A percentile compares a stretch with the other conserved stretches of the same genome.
Conservation (phyloP, 2,329 filamentous ascomycete species). For the Penicillium sp. region DNA sequence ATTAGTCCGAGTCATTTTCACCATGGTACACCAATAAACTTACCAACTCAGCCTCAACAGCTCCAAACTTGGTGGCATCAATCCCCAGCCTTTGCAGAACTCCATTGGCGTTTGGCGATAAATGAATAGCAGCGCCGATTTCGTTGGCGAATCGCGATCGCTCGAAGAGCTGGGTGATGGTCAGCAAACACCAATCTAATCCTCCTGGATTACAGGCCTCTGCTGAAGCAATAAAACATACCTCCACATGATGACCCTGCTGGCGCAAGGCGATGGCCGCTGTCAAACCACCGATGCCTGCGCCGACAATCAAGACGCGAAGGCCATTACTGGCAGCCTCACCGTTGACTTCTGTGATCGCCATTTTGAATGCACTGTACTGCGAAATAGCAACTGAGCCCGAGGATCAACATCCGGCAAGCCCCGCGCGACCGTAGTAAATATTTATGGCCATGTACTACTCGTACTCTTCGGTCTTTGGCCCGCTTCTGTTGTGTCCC, state of each 20-base stretch:
- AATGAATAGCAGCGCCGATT: conserved; percentile 63
- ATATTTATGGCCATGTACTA: conserved; percentile 1
- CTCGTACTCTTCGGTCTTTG: background rate
- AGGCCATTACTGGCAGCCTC: conserved; percentile 18
- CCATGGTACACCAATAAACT: background rate
- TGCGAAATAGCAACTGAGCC: background rate
- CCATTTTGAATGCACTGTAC: conserved; percentile 16
- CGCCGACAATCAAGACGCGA: conserved; percentile 37
- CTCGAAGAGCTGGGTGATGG: conserved; percentile 52
- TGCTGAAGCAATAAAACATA: background rate
- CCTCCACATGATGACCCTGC: conserved; percentile 53
- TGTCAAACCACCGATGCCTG: conserved; percentile 38
- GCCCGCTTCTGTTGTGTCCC: background rate
- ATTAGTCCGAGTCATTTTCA: background rate
- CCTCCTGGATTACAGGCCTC: background rate
- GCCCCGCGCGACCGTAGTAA: background rate
- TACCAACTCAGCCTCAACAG: conserved; percentile 38
- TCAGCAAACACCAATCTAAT: background rate
- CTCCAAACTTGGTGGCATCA: conserved; percentile 43
- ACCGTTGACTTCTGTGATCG: conserved; percentile 14
- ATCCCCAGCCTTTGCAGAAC: conserved; percentile 53
- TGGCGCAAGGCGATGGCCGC: conserved; percentile 54
- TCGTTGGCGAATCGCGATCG: conserved; percentile 60
- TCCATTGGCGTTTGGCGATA: conserved; percentile 64
- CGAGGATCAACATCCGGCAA: background rate